Evolutionary conservation across 2,329 filamentous ascomycete genomes (phyloP), one percentile per base, ranked within the genome.

Genomic region (Diaporthe longicolla): DNA sequence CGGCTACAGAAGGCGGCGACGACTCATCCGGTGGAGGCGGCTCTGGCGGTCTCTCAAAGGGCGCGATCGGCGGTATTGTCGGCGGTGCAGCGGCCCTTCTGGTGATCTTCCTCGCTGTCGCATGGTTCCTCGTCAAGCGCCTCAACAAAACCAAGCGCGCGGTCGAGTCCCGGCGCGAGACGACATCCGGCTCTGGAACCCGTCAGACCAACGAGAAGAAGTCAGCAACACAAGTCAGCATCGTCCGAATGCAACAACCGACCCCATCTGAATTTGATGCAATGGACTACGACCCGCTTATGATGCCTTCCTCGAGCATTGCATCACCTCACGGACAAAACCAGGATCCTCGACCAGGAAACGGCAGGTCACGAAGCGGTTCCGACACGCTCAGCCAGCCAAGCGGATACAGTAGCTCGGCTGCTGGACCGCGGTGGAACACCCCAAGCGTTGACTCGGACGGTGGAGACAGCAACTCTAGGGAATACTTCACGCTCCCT

Each of bases 11-110:
- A 19, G 79, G 80, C 0, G 79, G 80, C 0, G 75, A 69, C 40
- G 72, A 69, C 32, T 75, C 75, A 3, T 50, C 77, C 13, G 76
- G 76, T 24, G 76, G 78, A 26, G 76, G 75, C 11, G 78, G 81
- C 57, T 77, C 80, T 43, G 77, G 80, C 29, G 81, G 83, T 17
- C 80, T 88, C 29, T 83, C 84, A 32, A 78, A 77, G 0, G 83
- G 80, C 0, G 82, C 86, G 35, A 81, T 91, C 3, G 89, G 86
- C 3, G 89, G 89, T 2, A 89, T 91, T 29, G 83, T 91, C 45
- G 87, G 84, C 2, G 89, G 87, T 1, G 86, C 85, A 17, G 81
- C 88, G 3, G 84, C 82, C 0, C 78, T 91, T 15, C 80, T 91
- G 2, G 72, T 88, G 1, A 81, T 86, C 35, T 82, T 90, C 15